Evolutionary conservation across 2,329 filamentous ascomycete species (phyloP), one percentile per base, ranked within the genome.

Genomic region (Microcera coccophila): DNA sequence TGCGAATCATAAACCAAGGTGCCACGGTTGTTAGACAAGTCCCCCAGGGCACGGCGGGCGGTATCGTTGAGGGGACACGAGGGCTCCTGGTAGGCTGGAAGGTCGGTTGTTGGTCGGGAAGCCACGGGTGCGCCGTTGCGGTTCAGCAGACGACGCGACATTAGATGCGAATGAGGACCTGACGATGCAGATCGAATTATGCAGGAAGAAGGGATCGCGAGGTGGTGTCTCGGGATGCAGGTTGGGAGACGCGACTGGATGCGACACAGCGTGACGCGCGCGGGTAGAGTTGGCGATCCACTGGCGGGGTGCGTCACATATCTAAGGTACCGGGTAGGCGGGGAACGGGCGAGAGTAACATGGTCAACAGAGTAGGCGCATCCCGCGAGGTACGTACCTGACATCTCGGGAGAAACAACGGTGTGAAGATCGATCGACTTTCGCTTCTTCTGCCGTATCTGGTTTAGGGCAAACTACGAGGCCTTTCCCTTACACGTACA

Each of bases 71-170:
- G 69, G 5, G 73, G 68, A 43, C 66, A 73, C 9, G 63, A 57
- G 7, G 71, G 75, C 3, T 71, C 64, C 43, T 80, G 66, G 61
- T 80, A 79, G 2, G 65, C 62, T 3, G 76, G 75, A n/a, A 78
- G 59, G 12, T 64, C 56, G 17, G 62, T 49, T 4, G 58, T 41
- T 3, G 45, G 48, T 4, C 50, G 26, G 18, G 57, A 40, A 40
- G 44, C 35, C 45, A 38, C 33, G 32, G 45, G 28, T 33, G 48
- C 33, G 18, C 49, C 42, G 43, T 48, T 24, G 41, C 62, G 61
- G 29, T 61, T 61, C 44, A 62, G 45, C 15, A 62, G 59, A 35
- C 61, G 59, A 28, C 60, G 62, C 16, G 65, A 60, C 65, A 68
- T 68, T 35, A 26, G 36, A 14, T 21, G 14, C 16, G 8, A 24